phyloP scores from a whole-genome alignment of 371 early-diverging fungal species.

The Rhizopus microsporus region DNA sequence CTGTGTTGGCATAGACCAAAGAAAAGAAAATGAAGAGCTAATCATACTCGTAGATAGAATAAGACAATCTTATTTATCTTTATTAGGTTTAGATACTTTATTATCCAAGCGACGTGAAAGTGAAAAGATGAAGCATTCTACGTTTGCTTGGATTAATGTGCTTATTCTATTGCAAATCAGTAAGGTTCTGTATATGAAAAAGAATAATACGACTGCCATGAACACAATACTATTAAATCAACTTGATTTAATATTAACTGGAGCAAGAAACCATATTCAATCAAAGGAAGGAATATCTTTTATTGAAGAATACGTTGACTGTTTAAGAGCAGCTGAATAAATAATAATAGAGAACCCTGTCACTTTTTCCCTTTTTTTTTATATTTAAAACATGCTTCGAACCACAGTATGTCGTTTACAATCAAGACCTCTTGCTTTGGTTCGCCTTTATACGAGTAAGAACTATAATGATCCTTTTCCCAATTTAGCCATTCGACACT shows the following conservation, averaged over 20 bases:
- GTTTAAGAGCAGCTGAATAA: background rate
- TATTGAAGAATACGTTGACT: background rate
- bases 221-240: background rate
- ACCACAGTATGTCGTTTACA: too few species aligned
- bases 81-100: background rate
- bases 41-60: background rate
- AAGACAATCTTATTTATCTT: background rate
- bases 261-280: background rate
- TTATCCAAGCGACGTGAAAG: background rate
- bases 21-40: background rate
- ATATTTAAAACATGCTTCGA: background rate
- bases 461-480: conserved; percentile 43
- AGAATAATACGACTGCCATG: background rate
- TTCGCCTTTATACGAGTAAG: background rate
- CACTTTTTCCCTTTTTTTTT: background rate
- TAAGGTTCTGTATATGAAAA: conserved; percentile 1
- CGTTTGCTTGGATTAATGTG: conserved; percentile 5
- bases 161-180: conserved; percentile 4
- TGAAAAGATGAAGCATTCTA: background rate
- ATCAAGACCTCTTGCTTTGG: background rate
- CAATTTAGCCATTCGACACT: conserved; percentile 47
- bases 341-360: background rate
- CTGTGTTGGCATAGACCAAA: background rate
- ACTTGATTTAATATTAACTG: background rate
- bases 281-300: background rate